A percentile compares a stretch with the other conserved stretches of the same genome.
These are phyloP conservation scores for Sugiyamaella smithiae DNA, from an alignment of 805 yeast genomes.

Conservation along the genomic window DNA sequence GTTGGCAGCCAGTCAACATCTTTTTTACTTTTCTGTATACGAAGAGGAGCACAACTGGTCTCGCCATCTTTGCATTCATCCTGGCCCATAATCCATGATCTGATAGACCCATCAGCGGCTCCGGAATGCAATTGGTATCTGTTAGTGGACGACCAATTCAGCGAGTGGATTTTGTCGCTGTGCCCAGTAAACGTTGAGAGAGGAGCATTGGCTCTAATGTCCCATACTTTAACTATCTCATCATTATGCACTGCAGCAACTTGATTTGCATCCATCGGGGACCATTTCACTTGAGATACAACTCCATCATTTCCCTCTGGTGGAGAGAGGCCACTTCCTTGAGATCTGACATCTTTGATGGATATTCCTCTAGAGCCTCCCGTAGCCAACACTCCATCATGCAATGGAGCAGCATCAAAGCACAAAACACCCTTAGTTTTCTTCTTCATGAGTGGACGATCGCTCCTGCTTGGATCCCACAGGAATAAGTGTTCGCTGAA, in stretches of 20 bases:
- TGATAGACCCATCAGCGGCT: conserved; percentile 62
- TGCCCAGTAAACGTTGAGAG: conserved; percentile 56
- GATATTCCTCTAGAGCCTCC: conserved; percentile 70
- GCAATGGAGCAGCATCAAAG: conserved; percentile 47
- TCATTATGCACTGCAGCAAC: conserved; percentile 64
- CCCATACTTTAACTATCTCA: conserved; percentile 67
- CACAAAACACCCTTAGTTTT: conserved; percentile 50
- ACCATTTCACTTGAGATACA: conserved; percentile 59
- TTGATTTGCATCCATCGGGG: conserved; percentile 54
- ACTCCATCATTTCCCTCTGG: conserved; percentile 32
- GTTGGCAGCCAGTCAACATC: conserved; percentile 22
- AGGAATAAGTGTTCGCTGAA: conserved; percentile 69
- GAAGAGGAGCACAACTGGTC: background rate
- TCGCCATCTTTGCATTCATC: conserved; percentile 8
- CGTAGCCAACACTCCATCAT: conserved; percentile 55
- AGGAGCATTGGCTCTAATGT: conserved; percentile 58
- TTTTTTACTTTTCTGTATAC: background rate
- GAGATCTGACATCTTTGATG: conserved; percentile 63
- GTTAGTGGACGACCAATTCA: conserved; percentile 56
- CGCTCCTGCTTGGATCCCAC: conserved; percentile 68
- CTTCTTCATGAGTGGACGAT: conserved; percentile 56
- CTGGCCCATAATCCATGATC: conserved; percentile 57
- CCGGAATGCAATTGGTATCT: conserved; percentile 53
- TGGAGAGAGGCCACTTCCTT: conserved; percentile 46
- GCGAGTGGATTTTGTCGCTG: conserved; percentile 48